Evolutionary conservation across 2,329 filamentous ascomycete species (phyloP).

Genomic region (Arthroderma sp.): DNA sequence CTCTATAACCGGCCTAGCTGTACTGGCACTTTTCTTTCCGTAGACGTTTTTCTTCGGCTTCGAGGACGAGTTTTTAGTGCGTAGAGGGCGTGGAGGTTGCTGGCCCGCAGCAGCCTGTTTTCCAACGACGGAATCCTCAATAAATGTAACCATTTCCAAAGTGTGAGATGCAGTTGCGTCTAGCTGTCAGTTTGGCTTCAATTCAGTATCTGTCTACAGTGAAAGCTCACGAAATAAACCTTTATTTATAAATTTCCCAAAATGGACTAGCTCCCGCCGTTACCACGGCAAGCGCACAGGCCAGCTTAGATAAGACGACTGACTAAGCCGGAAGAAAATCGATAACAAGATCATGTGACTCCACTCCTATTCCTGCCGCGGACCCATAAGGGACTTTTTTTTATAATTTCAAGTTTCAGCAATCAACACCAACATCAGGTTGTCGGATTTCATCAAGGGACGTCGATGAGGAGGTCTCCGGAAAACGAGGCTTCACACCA

Average conservation of each 20-base stretch:
- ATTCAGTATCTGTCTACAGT: not conserved
- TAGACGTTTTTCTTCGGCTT: not conserved
- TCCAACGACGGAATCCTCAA: not conserved
- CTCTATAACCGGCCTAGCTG: not conserved
- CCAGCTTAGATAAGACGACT: not conserved
- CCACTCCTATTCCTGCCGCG: not conserved
- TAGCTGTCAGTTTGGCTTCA: not conserved
- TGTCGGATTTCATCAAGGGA: not conserved
- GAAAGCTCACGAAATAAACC: slow-evolving; percentile 2
- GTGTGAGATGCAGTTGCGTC: not conserved
- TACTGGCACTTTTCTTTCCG: not conserved
- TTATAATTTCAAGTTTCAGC: not conserved
- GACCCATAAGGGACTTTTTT: not conserved
- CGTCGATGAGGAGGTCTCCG: not conserved
- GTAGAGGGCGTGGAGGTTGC: not conserved
- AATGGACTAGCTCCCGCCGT: slow-evolving; percentile 1
- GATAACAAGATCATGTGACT: not conserved
- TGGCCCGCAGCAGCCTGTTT: not conserved
- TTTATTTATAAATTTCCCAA: slow-evolving; percentile 11
- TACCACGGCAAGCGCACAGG: slow-evolving; percentile 1
- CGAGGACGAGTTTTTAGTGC: not conserved
- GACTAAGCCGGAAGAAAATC: not conserved
- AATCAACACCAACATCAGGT: not conserved
- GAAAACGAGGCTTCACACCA: not conserved
- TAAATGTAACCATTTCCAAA: not conserved